Conservation (phyloP, 495 filamentous ascomycete species). For the Hypoxylon fragiforme region DNA sequence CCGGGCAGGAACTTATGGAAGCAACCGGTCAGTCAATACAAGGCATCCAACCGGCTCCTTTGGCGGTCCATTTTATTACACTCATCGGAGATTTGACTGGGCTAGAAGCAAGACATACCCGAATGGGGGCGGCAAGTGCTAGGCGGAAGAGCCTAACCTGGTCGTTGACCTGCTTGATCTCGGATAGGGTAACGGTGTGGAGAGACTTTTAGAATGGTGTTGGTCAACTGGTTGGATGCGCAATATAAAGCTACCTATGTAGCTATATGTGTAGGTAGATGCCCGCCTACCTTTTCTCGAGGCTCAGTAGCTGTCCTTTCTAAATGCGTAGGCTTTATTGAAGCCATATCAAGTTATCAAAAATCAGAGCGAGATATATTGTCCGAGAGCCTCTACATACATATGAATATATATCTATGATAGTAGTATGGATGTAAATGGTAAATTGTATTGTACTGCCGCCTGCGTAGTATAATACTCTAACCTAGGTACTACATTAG, state of each 20-base stretch:
- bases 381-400: no score
- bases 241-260: background rate
- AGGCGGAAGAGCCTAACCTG: constrained; percentile 47
- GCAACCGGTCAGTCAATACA: constrained; percentile 2
- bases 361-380: no score
- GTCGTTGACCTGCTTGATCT: constrained; percentile 41
- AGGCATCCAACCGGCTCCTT: background rate
- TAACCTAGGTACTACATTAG: no score
- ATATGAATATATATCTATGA: no score
- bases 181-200: constrained; percentile 41
- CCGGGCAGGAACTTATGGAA: constrained; percentile 72
- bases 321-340: constrained; percentile 41
- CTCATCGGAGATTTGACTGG: background rate
- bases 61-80: background rate
- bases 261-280: background rate
- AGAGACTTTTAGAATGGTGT: constrained; percentile 40
- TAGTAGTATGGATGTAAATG: no score
- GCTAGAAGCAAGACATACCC: constrained; percentile 23
- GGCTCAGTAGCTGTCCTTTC: constrained; percentile 74
- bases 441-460: no score
- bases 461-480: no score
- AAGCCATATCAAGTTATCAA: constrained; percentile 10
- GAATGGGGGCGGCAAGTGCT: constrained; percentile 33
- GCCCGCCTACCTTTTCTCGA: constrained; percentile 54
- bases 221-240: constrained; percentile 10